Percentiles rank a stretch among this genome's conserved stretches.
phyloP scores from a whole-genome alignment of 2,329 filamentous ascomycete species.

The Penicillium hesseltinei region DNA sequence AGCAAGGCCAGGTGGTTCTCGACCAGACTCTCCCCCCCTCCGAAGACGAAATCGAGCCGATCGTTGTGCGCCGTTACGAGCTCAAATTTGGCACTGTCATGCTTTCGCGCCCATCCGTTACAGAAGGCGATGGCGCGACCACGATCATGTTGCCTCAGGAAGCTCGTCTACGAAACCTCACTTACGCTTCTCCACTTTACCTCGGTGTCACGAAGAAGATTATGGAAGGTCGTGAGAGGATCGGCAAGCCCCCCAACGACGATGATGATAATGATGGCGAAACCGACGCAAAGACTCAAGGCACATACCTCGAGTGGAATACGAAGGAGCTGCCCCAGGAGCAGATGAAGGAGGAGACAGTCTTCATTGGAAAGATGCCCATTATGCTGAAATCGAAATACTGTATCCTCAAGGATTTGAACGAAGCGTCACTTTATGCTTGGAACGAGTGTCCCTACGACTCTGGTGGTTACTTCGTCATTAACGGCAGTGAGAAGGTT shows the following conservation, averaged over 20 bases:
- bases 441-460: constrained; percentile 98
- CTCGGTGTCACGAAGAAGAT: constrained; percentile 84
- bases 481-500: constrained; percentile 98
- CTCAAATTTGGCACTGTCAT: constrained; percentile 90
- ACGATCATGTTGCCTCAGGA: constrained; percentile 88
- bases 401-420: constrained; percentile 80
- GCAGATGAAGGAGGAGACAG: constrained; percentile 64
- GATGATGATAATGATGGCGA: constrained; percentile 54
- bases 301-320: constrained; percentile 50
- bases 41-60: constrained; percentile 68
- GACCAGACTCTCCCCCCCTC: constrained; percentile 84
- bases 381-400: constrained; percentile 98
- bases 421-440: constrained; percentile 81
- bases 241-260: constrained; percentile 63
- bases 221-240: constrained; percentile 74
- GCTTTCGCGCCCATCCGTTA: constrained; percentile 85
- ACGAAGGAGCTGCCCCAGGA: constrained; percentile 46
- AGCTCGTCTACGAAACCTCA: constrained; percentile 90
- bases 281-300: constrained; percentile 47
- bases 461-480: constrained; percentile 97
- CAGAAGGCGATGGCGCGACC: constrained; percentile 86
- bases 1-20: constrained; percentile 87
- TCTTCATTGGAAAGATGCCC: constrained; percentile 93
- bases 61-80: constrained; percentile 87
- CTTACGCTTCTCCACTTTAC: constrained; percentile 89